Percentiles rank a stretch among this genome's conserved stretches.
These are phyloP conservation scores for Thielaviopsis ethacetica DNA, from an alignment of 2,329 filamentous ascomycete genomes.

Conservation along the genomic window DNA sequence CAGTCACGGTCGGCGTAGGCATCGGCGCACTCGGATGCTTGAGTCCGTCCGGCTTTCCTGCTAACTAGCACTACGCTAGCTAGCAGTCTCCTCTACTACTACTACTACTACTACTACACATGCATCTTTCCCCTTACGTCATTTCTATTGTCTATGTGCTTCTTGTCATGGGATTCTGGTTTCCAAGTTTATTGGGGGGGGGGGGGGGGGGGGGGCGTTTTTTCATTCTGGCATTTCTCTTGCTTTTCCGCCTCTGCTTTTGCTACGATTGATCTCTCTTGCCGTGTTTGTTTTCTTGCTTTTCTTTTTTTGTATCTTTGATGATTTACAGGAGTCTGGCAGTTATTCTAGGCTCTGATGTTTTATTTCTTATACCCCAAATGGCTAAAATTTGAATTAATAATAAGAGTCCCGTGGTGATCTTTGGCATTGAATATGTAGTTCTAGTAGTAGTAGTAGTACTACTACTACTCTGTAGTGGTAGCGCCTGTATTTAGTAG, in stretches of 20 bases:
- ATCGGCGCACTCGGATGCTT: conserved; percentile 18
- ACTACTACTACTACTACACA: background rate
- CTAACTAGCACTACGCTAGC: no score
- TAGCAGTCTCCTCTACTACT: background rate
- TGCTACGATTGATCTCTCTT: background rate
- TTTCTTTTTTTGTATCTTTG: background rate
- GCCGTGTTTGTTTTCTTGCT: background rate
- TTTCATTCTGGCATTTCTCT: background rate
- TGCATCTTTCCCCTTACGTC: background rate
- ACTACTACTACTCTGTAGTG: no score
- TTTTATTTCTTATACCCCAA: background rate
- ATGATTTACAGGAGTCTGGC: background rate
- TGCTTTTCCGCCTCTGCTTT: background rate
- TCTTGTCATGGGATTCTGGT: background rate
- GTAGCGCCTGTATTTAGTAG: no score
- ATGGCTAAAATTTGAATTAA: background rate
- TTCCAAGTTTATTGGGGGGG: background rate
- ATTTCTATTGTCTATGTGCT: background rate
- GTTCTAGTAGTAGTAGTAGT: no score
- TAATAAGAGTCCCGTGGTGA: background rate
- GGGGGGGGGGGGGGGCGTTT: no score
- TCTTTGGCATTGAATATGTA: background rate
- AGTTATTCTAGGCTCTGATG: background rate
- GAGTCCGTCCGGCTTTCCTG: no score
- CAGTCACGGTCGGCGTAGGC: conserved; percentile 23